phyloP scores from a whole-genome alignment of 2,329 filamentous ascomycete species.

The Trichoderma sp. region DNA sequence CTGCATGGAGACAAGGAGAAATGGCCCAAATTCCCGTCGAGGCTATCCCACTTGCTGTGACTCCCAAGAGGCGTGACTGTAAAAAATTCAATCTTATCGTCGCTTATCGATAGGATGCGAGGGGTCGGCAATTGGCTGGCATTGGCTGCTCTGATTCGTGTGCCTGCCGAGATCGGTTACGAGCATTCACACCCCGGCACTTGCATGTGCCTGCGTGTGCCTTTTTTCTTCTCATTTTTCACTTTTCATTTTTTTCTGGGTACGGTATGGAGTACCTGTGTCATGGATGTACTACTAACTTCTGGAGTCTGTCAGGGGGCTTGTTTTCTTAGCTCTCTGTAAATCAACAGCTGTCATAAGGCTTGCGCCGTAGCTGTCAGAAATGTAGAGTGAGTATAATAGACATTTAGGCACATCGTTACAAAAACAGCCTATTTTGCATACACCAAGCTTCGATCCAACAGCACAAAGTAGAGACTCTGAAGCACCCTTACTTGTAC shows the following conservation, averaged over 20 bases:
- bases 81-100: conserved; percentile 20
- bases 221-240: neutral
- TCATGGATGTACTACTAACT: neutral
- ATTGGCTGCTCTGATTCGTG: conserved; percentile 14
- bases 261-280: neutral
- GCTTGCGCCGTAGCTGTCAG: neutral
- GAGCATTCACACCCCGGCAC: neutral
- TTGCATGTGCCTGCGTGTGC: conserved; percentile 2
- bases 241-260: neutral
- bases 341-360: neutral
- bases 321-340: neutral
- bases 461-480: neutral
- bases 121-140: neutral
- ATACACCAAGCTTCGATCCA: neutral
- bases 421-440: neutral
- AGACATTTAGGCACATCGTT: neutral
- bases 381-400: neutral
- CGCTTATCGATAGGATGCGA: conserved; percentile 18
- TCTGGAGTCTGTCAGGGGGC: neutral
- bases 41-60: neutral
- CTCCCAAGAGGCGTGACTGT: conserved; percentile 14
- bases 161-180: conserved; percentile 19
- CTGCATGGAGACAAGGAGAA: conserved; percentile 4
- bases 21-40: neutral
- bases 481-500: neutral